phyloP scores from a whole-genome alignment of 2,329 filamentous ascomycete species.

The Bipolaris cookei region DNA sequence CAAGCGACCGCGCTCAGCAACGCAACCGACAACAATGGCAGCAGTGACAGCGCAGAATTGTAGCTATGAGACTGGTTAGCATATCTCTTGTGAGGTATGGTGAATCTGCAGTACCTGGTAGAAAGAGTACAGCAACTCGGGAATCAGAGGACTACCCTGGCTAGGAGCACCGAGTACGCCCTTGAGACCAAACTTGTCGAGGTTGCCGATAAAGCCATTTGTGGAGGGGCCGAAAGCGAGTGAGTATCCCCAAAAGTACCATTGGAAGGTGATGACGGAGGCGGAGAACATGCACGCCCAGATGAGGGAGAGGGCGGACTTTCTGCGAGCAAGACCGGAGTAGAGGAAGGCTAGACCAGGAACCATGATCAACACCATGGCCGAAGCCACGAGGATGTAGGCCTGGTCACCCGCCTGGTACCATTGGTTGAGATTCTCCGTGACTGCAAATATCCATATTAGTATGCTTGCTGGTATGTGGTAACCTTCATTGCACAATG shows the following conservation, averaged over 20 bases:
- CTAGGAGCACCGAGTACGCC: slow-evolving; percentile 85
- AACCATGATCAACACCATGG: slow-evolving; percentile 96
- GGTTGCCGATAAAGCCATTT: slow-evolving; percentile 90
- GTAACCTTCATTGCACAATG: background rate
- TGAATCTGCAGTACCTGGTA: slow-evolving; percentile 71
- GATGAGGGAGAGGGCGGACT: slow-evolving; percentile 95
- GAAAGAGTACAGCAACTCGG: slow-evolving; percentile 90
- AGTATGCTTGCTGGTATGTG: slow-evolving; percentile 10
- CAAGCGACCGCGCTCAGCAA: slow-evolving; percentile 91
- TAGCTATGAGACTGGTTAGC: slow-evolving; percentile 65
- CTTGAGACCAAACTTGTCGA: slow-evolving; percentile 86
- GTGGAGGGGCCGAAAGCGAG: slow-evolving; percentile 85
- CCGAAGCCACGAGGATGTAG: slow-evolving; percentile 87
- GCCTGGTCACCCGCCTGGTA: slow-evolving; percentile 90
- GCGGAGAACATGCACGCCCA: slow-evolving; percentile 96
- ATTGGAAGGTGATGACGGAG: slow-evolving; percentile 93
- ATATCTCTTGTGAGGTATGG: too few relatives aligned
- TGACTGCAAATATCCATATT: slow-evolving; percentile 59
- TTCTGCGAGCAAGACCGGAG: slow-evolving; percentile 94
- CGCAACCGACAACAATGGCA: slow-evolving; percentile 87
- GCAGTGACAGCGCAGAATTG: slow-evolving; percentile 96
- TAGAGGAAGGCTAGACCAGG: slow-evolving; percentile 97
- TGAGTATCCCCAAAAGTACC: slow-evolving; percentile 99
- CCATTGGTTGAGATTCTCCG: slow-evolving; percentile 94
- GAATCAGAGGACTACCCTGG: slow-evolving; percentile 84